These are phyloP conservation scores for Penicillium diatomitis DNA, from an alignment of 495 filamentous ascomycete species.

Conservation along the genomic window DNA sequence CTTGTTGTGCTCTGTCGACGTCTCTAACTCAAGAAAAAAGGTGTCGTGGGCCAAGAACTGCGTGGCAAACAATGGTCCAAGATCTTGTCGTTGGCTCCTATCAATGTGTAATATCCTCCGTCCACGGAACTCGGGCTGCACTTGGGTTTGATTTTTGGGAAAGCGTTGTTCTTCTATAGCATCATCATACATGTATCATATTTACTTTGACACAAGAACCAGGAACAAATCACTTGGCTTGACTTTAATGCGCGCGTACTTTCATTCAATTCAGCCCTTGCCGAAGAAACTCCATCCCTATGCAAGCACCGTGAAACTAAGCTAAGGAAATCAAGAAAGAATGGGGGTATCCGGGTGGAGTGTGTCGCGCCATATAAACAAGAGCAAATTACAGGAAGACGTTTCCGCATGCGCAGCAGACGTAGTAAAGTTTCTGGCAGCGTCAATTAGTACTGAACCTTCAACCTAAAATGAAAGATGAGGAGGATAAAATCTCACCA, in stretches of 20 bases:
- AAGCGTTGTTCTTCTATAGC: conserved; percentile 27
- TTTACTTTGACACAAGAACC: not conserved
- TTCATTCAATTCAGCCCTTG: conserved; percentile 6
- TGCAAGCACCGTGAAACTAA: conserved; percentile 10
- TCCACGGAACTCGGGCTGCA: not conserved
- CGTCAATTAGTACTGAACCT: not conserved
- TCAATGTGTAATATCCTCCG: conserved; percentile 63
- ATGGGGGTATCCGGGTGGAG: conserved; percentile 26
- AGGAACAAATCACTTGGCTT: not conserved
- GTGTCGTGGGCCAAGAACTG: conserved; percentile 80
- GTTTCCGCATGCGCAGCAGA: conserved; percentile 85
- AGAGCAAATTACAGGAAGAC: conserved; percentile 57
- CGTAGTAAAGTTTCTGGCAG: conserved; percentile 88
- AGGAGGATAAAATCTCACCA: conserved; percentile 52
- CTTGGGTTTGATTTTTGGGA: conserved; percentile 12
- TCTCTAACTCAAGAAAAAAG: conserved; percentile 10
- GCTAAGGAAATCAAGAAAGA: conserved; percentile 7
- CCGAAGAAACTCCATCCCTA: conserved; percentile 19
- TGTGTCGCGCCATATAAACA: conserved; percentile 9
- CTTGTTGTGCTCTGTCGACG: too few species aligned
- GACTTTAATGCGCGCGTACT: not conserved
- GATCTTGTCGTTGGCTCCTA: conserved; percentile 90
- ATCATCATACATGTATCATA: conserved; percentile 27
- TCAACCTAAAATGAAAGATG: not conserved
- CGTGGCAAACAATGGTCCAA: conserved; percentile 90